Evolutionary conservation across 1,284 basidiomycete species (phyloP).

Genomic region (Thelephora terrestris): DNA sequence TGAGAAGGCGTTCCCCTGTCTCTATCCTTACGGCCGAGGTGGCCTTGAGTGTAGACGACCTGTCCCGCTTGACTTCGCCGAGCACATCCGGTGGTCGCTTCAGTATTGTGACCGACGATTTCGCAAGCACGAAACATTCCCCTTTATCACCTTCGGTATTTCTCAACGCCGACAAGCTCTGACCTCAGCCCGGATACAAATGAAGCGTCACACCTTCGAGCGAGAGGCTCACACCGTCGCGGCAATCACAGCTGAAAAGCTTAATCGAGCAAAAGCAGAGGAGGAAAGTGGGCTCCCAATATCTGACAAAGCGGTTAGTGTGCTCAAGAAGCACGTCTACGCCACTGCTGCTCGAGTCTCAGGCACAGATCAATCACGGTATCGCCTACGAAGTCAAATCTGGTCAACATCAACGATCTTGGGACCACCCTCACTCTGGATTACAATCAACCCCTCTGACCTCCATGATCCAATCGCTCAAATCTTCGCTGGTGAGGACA

Average conservation of each 20-base stretch:
- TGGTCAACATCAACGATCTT: conserved; percentile 9
- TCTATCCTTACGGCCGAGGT: no score
- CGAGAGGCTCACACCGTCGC: conserved; percentile 7
- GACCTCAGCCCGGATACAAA: conserved; percentile 8
- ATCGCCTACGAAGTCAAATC: conserved; percentile 9
- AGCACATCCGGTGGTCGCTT: conserved; percentile 27
- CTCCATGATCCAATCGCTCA: conserved; percentile 25
- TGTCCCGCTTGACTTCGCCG: conserved; percentile 17
- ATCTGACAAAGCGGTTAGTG: conserved; percentile 8
- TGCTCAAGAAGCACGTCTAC: conserved; percentile 8
- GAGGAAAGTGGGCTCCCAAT: conserved; percentile 8
- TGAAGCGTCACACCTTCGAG: conserved; percentile 8
- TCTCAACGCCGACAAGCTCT: conserved; percentile 19
- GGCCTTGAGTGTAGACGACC: conserved; percentile 21
- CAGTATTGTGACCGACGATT: conserved; percentile 26
- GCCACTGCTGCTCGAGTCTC: conserved; percentile 6
- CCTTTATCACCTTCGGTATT: conserved; percentile 26
- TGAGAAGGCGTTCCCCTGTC: no score
- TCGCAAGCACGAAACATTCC: conserved; percentile 20
- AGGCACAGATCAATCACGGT: conserved; percentile 5
- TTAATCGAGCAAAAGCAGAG: conserved; percentile 8
- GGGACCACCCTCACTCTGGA: conserved; percentile 13
- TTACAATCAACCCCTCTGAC: conserved; percentile 23
- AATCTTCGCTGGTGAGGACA: conserved; percentile 27
- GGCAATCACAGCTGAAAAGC: conserved; percentile 8